Conservation (phyloP, 192 early-diverging fungal genomes). For the Fimicolochytrium jonesii region DNA sequence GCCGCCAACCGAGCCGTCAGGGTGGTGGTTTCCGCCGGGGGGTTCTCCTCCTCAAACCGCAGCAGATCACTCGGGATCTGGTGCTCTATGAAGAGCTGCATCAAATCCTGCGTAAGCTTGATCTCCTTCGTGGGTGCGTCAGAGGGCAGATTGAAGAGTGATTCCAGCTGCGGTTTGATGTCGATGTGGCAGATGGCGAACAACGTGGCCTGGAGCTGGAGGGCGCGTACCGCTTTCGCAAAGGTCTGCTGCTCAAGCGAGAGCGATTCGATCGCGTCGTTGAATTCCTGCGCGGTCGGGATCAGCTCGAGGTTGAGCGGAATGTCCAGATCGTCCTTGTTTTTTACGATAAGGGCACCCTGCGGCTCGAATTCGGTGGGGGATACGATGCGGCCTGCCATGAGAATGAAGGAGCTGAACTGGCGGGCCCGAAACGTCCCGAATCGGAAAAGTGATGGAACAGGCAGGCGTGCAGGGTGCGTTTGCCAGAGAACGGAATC, state of each 20-base stretch:
- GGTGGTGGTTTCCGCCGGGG: background rate
- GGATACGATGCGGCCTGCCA: background rate
- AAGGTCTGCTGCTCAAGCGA: constrained; percentile 33
- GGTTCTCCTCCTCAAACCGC: constrained; percentile 9
- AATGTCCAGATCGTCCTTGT: constrained; percentile 29
- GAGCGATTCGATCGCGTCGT: constrained; percentile 21
- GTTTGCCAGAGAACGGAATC: constrained; percentile 11
- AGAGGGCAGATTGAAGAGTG: constrained; percentile 26
- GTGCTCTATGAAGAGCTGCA: constrained; percentile 26
- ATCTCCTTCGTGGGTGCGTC: constrained; percentile 35
- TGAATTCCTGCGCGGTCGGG: constrained; percentile 25
- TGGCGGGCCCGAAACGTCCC: background rate
- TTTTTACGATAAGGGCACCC: background rate
- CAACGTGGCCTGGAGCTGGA: constrained; percentile 24
- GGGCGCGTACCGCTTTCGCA: constrained; percentile 31
- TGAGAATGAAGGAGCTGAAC: constrained; percentile 4
- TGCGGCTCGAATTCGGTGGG: background rate
- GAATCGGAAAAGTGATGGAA: constrained; percentile 6
- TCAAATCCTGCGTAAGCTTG: constrained; percentile 29
- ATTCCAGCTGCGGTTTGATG: constrained; percentile 36
- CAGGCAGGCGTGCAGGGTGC: constrained; percentile 22
- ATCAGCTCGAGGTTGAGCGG: constrained; percentile 24
- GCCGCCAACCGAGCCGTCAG: background rate
- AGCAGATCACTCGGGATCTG: constrained; percentile 32
- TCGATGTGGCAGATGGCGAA: constrained; percentile 26